phyloP scores from a whole-genome alignment of 371 early-diverging fungal genomes.

The Basidiobolus meristosporus region DNA sequence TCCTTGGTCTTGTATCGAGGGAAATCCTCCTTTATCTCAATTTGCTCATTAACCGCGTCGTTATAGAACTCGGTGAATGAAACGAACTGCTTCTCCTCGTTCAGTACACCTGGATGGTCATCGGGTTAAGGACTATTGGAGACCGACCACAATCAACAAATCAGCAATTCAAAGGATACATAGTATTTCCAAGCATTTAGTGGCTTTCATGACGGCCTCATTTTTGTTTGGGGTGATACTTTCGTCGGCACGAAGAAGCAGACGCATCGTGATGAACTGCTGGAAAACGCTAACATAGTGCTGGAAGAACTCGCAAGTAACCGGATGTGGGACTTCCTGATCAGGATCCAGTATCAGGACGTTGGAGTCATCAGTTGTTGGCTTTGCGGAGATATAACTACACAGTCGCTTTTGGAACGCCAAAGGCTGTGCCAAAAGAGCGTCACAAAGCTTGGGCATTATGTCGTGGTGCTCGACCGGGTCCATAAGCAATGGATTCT shows the following conservation, averaged over 20 bases:
- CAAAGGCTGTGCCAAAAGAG: not conserved
- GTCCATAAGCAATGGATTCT: slow-evolving; percentile 3
- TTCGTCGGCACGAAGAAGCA: not conserved
- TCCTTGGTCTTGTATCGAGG: slow-evolving; percentile 51
- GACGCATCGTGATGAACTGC: slow-evolving; percentile 4
- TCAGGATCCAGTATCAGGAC: not conserved
- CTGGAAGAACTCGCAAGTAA: slow-evolving; percentile 1
- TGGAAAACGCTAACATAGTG: slow-evolving; percentile 3
- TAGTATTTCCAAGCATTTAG: slow-evolving; percentile 17
- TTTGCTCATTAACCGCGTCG: slow-evolving; percentile 39
- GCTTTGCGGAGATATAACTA: not conserved
- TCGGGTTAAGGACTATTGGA: not conserved
- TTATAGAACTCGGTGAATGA: slow-evolving; percentile 49
- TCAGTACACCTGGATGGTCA: slow-evolving; percentile 14
- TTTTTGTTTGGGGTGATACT: slow-evolving; percentile 13
- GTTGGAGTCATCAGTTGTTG: not conserved
- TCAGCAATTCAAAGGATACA: slow-evolving; percentile 8
- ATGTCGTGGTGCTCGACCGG: slow-evolving; percentile 1
- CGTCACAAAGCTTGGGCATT: slow-evolving; percentile 1
- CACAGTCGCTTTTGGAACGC: not conserved
- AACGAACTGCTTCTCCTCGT: slow-evolving; percentile 19
- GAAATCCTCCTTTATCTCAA: slow-evolving; percentile 68
- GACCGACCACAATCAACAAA: slow-evolving; percentile 1
- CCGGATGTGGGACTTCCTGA: not conserved
- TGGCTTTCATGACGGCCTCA: slow-evolving; percentile 15